These are phyloP conservation scores for Echites panduratus DNA, from an alignment of 257 asterid genomes.

Conservation along the genomic window DNA sequence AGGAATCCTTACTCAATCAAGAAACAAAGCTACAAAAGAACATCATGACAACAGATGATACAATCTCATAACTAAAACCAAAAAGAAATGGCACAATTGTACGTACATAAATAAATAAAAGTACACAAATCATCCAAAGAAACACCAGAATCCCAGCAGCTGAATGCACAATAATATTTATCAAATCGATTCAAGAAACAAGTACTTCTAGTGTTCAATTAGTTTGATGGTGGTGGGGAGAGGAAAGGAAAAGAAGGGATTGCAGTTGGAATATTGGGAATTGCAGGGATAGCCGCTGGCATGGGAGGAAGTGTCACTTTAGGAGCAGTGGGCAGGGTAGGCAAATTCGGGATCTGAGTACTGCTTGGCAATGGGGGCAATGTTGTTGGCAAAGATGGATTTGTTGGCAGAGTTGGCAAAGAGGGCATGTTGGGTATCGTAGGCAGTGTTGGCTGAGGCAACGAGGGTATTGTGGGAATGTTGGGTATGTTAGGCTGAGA, in stretches of 20 bases:
- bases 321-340: conserved; percentile 26
- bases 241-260: conserved; percentile 30
- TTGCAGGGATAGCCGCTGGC: conserved; percentile 11
- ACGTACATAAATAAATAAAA: neutral
- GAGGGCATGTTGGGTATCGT: neutral
- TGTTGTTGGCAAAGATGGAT: conserved; percentile 15
- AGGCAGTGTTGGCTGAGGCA: conserved; percentile 4
- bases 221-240: conserved; percentile 31
- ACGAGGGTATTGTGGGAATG: conserved; percentile 15
- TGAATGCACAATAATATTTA: too few relatives aligned
- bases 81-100: neutral
- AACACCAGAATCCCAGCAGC: too few relatives aligned
- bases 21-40: neutral
- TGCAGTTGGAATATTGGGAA: conserved; percentile 17
- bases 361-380: conserved; percentile 19
- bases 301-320: conserved; percentile 26
- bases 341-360: neutral
- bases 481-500: conserved; percentile 3
- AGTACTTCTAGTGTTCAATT: too few relatives aligned
- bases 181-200: too few relatives aligned
- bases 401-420: conserved; percentile 11
- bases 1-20: neutral
- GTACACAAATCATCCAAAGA: neutral
- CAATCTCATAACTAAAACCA: neutral
- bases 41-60: neutral